Base-by-base conservation (phyloP, 2,329 filamentous ascomycete genomes). In the Fusarium piperis region DNA sequence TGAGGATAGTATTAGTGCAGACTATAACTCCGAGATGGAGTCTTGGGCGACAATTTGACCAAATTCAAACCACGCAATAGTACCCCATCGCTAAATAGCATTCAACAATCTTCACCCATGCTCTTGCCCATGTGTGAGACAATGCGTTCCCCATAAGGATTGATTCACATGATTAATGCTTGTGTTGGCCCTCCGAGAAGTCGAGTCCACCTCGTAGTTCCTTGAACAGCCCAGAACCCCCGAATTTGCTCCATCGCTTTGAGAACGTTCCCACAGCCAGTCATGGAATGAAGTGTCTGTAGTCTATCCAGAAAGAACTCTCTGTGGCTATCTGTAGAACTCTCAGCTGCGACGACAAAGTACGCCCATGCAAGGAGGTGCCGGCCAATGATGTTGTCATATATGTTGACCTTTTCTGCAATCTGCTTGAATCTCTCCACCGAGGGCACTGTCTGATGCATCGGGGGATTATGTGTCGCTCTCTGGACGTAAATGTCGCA, bases 301-400 rank as follows among this genome's bases (percentile, higher is more conserved):
- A 65, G 5, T n/a, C 35, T 13, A 1, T 57, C 39, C 3, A 65
- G 13, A 20, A 62, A 65, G 48, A 65, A 65, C 2, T 39, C 26
- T 11, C 63, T 3, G 7, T 65, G 63, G 3, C 7, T 38, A 6
- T 48, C 39, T 13, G 33, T 62, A 6, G 63, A 62, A 18, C 63
- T 65, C 30, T 65, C 63, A 3, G 63, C 59, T 2, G 63, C 63
- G 2, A 65, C 58, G n/a, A 65, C 59, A 32, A 65, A 65, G 52
- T 62, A 65, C 12, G 63, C 48, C 63, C 63, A 65, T 20, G 58
- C 59, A 23, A 65, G 52, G 1, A 65, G 51, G 52, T 65, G 63
- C 11, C 35, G 58, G 7, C 63, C 63, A 16, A 65, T 52, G 15
- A 55, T 46, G 18, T 62, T 55, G 20, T 51, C 41, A 5, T 65